Conservation (phyloP, 495 filamentous ascomycete genomes). For the Trichoderma reesei region DNA sequence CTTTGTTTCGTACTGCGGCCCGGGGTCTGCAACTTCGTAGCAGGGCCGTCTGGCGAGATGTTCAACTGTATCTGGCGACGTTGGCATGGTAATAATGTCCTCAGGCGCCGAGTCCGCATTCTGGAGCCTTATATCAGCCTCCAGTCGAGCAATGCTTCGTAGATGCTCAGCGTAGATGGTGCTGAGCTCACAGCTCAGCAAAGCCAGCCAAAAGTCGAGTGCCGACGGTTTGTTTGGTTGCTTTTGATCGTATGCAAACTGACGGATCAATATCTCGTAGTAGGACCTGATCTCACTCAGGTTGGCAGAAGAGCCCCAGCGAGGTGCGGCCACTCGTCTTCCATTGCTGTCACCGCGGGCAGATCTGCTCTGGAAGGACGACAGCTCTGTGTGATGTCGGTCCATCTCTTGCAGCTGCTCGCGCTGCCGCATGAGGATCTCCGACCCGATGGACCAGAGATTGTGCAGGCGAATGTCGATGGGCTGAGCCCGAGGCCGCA, state of each 20-base stretch:
- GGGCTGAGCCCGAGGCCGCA: not conserved
- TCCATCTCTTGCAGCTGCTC: slow-evolving; percentile 10
- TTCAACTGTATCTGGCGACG: slow-evolving; percentile 14
- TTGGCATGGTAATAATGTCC: slow-evolving; percentile 1
- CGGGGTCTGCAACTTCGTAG: not conserved
- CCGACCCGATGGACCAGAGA: slow-evolving; percentile 33
- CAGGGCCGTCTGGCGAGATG: not conserved
- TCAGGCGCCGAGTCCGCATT: not conserved
- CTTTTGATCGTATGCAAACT: slow-evolving; percentile 27
- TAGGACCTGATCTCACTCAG: slow-evolving; percentile 21
- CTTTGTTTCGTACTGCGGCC: slow-evolving; percentile 10
- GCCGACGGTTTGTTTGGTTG: slow-evolving; percentile 21
- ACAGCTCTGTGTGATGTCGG: not conserved
- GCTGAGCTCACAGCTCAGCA: slow-evolving; percentile 34
- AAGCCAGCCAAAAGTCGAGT: slow-evolving; percentile 31
- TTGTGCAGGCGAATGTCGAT: slow-evolving; percentile 27
- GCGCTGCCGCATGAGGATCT: slow-evolving; percentile 33
- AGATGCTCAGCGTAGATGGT: slow-evolving; percentile 22
- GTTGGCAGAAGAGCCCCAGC: slow-evolving; percentile 20
- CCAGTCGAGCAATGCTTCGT: slow-evolving; percentile 13
- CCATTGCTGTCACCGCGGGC: not conserved
- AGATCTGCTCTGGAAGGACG: not conserved
- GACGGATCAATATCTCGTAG: slow-evolving; percentile 27
- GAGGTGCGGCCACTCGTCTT: not conserved
- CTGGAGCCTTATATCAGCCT: slow-evolving; percentile 6